Percentiles rank a stretch among this genome's conserved stretches.
phyloP scores from a whole-genome alignment of 2,329 filamentous ascomycete species.

The Apiospora sp. region DNA sequence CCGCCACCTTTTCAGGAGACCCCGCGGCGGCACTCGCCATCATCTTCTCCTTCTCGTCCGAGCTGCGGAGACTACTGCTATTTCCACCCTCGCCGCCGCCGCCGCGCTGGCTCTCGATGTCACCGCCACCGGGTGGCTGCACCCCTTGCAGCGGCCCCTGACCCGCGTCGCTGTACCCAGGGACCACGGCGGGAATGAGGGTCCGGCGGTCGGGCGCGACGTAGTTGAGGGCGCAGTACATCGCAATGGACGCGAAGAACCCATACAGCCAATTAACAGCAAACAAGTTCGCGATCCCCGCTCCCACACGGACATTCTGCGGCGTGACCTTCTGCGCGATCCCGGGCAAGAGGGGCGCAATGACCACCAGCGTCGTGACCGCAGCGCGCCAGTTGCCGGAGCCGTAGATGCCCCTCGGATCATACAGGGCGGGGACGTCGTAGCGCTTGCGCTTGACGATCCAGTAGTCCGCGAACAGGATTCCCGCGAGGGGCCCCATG shows the following conservation, averaged over 20 bases:
- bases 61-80: not conserved
- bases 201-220: slow-evolving; percentile 35
- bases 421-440: slow-evolving; percentile 48
- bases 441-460: slow-evolving; percentile 42
- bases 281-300: slow-evolving; percentile 39
- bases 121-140: not conserved
- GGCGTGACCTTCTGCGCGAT: slow-evolving; percentile 40
- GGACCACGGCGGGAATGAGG: slow-evolving; percentile 33
- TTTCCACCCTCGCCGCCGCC: slow-evolving; percentile 25
- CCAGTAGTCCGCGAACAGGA: slow-evolving; percentile 37
- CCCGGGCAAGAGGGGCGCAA: slow-evolving; percentile 43
- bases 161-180: slow-evolving; percentile 25
- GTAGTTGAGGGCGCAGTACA: slow-evolving; percentile 35
- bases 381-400: slow-evolving; percentile 46
- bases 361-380: slow-evolving; percentile 33
- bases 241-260: slow-evolving; percentile 35
- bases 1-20: no score
- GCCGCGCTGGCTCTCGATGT: slow-evolving; percentile 23
- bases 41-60: not conserved
- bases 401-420: slow-evolving; percentile 45
- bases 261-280: slow-evolving; percentile 42
- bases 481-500: slow-evolving; percentile 41
- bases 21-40: no score
- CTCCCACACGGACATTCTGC: slow-evolving; percentile 33
- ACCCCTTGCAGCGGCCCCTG: slow-evolving; percentile 24